Conservation (phyloP, 1,139 yeast species). For the Yamadazyma epiphylla region DNA sequence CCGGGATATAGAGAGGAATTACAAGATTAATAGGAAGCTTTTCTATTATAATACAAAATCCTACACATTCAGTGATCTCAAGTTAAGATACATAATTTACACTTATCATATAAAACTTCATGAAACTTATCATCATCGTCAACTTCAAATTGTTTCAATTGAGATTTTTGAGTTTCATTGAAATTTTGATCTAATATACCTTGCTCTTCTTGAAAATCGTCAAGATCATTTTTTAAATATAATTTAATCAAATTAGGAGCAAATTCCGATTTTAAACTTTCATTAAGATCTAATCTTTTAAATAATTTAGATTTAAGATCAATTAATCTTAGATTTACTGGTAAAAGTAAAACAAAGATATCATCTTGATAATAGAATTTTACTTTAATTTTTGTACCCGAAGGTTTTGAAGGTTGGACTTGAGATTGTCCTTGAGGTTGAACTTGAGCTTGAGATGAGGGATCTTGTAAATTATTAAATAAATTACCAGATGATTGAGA, state of each 20-base stretch:
- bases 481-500: slow-evolving; percentile 13
- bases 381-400: slow-evolving; percentile 49
- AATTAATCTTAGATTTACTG: slow-evolving; percentile 53
- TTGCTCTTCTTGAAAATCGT: slow-evolving; percentile 32
- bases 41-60: no score
- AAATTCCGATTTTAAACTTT: slow-evolving; percentile 7
- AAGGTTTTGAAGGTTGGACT: slow-evolving; percentile 4
- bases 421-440: slow-evolving; percentile 1
- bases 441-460: slow-evolving; percentile 2
- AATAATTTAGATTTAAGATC: slow-evolving; percentile 63
- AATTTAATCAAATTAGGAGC: slow-evolving; percentile 20
- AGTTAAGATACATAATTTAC: slow-evolving; percentile 38
- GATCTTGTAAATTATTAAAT: slow-evolving; percentile 3
- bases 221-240: slow-evolving; percentile 41
- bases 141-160: slow-evolving; percentile 33
- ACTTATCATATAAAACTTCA: slow-evolving; percentile 40
- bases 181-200: slow-evolving; percentile 25
- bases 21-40: no score
- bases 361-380: slow-evolving; percentile 89
- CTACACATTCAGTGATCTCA: no score
- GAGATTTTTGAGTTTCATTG: slow-evolving; percentile 16
- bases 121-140: slow-evolving; percentile 41
- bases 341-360: slow-evolving; percentile 80
- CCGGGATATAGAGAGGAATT: no score
- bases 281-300: slow-evolving; percentile 48